Evolutionary conservation across 441 rosid genomes (phyloP).

Genomic region (Daphne laureola): DNA sequence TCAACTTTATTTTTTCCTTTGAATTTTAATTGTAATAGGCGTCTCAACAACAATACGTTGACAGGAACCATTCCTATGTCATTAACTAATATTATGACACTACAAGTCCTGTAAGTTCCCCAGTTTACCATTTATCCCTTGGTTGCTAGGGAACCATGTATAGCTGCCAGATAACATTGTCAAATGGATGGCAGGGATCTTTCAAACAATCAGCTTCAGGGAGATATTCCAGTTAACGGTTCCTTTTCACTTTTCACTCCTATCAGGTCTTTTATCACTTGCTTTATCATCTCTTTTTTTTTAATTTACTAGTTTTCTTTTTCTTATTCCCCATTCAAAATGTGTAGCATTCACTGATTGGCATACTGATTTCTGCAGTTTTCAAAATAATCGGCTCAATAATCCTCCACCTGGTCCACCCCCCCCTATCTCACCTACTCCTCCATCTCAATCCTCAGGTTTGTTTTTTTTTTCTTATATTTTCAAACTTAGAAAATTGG

Average conservation of each 20-base stretch:
- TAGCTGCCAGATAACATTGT: conserved; percentile 10
- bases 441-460: conserved; percentile 38
- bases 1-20: conserved; percentile 15
- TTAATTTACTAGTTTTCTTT: conserved; percentile 3
- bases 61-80: conserved; percentile 52
- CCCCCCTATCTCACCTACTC: conserved; percentile 47
- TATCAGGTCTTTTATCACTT: conserved; percentile 42
- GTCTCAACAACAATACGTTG: conserved; percentile 77
- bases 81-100: conserved; percentile 40
- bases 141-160: neutral
- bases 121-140: no score
- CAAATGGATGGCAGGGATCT: conserved; percentile 59
- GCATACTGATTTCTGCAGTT: conserved; percentile 37
- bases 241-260: conserved; percentile 79
- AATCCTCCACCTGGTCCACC: conserved; percentile 37
- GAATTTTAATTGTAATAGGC: conserved; percentile 36
- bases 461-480: conserved; percentile 18
- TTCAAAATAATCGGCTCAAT: conserved; percentile 29
- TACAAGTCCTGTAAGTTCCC: conserved; percentile 87
- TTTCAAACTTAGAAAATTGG: no score
- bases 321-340: neutral
- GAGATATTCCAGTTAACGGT: conserved; percentile 70
- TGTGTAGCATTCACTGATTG: conserved; percentile 17
- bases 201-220: conserved; percentile 54
- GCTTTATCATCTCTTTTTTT: neutral